Evolutionary conservation across 163 green algal genomes (phyloP), one percentile per base, ranked within the genome.

Genomic region (Scenedesmus sp.): DNA sequence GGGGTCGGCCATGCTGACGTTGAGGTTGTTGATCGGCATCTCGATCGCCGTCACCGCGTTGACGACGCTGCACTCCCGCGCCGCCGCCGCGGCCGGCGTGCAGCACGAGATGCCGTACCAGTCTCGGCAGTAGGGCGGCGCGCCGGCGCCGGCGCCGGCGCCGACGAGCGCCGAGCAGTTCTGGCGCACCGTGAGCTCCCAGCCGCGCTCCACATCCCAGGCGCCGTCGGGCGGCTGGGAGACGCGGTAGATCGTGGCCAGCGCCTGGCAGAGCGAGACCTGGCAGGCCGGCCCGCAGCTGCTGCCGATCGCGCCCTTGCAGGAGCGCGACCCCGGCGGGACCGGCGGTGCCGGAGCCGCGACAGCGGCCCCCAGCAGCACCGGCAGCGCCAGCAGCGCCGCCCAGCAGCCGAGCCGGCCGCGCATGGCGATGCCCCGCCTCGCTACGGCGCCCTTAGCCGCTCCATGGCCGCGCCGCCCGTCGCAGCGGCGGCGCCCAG

Each of bases 41-140:
- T 33, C 36, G 11, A 77, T 24, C 20, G 20, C 28, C 10, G 2
- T 5, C 10, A 77, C 48, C n/a, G 29, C 44, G 51, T 53, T 29
- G n/a, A 77, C 67, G 13, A 34, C 53, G 6, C 34, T 44, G 67
- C 67, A 77, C 6, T 66, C 20, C 2, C 67, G 33, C 15, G 51
- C 67, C 20, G 33, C 53, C 9, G 54, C 15, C 2, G 22, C 22
- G 4, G 17, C 20, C 6, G 50, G 2, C 4, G 48, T 56, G 67
- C 67, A 77, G 67, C 67, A 77, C 0, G 33, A 53, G 51, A 77
- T 56, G 53, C 67, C 67, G 39, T 26, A 66, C 67, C 67, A 77
- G n/a, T n/a, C n/a, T n/a, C n/a, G n/a, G 39, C 39, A 47, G 39
- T 47, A 47, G 39, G 10, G n/a, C 39, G 39, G 39, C 39, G 39